Base-by-base conservation (phyloP, 75 land plant species). In the Cupressus sempervirens region DNA sequence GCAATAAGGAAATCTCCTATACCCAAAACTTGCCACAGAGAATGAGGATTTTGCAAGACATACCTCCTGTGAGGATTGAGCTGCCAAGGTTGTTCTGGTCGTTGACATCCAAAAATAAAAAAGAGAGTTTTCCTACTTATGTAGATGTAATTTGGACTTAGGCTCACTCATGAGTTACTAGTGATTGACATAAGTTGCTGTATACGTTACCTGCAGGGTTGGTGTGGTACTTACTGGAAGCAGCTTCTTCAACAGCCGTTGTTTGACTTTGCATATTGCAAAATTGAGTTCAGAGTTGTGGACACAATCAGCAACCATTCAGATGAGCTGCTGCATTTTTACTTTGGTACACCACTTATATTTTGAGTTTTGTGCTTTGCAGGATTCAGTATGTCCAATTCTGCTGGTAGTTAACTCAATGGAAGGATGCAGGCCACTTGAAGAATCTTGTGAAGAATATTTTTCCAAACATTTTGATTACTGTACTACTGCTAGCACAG, bases 391-490 rank as follows among this genome's bases (percentile, higher is more conserved):
- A 20, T 93, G 95, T 87, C 85, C 95, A n/a, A 91, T 94, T 84
- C 88, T 98, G 83, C 95, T 89, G 88, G 94, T 92, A 58, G 90
- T 97, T 77, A 85, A 94, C 67, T 90, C 93, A 83, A 81, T 98
- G 85, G 94, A 92, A 70, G 88, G 91, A 9, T 98, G 95, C 88
- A 91, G 94, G 88, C 85, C 89, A 26, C 88, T 98, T 36, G 89
- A 95, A 85, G 98, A 98, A 86, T 86, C 94, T 81, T 98, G 99
- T 82, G 90, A 92, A 85, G 97, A 94, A 84, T 90, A 88, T 74
- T 96, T 94, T 83, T 86, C 99, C 10, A 91, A 88, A 89, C 96
- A 96, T 84, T 98, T 98, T 88, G 98, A 98, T 82, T 97, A 94
- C 43, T 98, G 95, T 52, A 89, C 94, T 68, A 88, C 93, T 83